These are phyloP conservation scores for Dioszegia aurantiaca DNA, from an alignment of 768 basidiomycete species.

Conservation along the genomic window DNA sequence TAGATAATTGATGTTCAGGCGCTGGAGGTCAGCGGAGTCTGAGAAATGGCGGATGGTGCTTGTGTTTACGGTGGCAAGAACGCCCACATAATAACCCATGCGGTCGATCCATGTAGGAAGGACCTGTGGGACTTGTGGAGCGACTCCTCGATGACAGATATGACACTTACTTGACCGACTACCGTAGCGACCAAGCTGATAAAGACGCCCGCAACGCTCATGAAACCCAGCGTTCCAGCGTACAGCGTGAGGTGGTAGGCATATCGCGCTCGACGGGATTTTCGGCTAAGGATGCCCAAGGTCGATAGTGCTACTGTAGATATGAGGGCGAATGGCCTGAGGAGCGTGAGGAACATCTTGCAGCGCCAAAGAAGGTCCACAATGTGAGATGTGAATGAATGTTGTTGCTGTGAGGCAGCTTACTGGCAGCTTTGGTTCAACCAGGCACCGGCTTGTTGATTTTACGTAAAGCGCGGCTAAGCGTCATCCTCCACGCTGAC, in stretches of 20 bases:
- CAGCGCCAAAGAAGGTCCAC: neutral
- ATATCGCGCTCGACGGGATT: slow-evolving; percentile 42
- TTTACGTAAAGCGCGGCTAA: no score
- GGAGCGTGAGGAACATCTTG: slow-evolving; percentile 14
- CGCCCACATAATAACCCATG: no score
- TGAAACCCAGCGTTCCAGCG: slow-evolving; percentile 65
- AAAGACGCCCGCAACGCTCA: slow-evolving; percentile 70
- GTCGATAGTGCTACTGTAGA: slow-evolving; percentile 46
- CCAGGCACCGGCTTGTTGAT: neutral
- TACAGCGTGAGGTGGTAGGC: slow-evolving; percentile 73
- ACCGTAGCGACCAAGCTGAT: slow-evolving; percentile 61
- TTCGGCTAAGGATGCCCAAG: slow-evolving; percentile 37
- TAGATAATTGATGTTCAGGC: slow-evolving; percentile 76
- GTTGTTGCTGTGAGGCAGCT: neutral
- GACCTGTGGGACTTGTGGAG: no score
- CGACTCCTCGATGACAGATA: neutral
- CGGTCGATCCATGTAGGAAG: no score
- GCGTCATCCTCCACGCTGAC: no score
- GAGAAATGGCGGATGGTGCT: neutral
- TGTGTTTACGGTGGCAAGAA: no score
- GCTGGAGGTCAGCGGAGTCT: slow-evolving; percentile 30
- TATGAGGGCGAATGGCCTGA: slow-evolving; percentile 42
- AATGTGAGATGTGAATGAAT: neutral
- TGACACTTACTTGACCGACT: slow-evolving; percentile 59
- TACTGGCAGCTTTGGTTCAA: neutral